Base-by-base conservation (phyloP, 345 rosid genomes). In the Gossypioides kirkii region DNA sequence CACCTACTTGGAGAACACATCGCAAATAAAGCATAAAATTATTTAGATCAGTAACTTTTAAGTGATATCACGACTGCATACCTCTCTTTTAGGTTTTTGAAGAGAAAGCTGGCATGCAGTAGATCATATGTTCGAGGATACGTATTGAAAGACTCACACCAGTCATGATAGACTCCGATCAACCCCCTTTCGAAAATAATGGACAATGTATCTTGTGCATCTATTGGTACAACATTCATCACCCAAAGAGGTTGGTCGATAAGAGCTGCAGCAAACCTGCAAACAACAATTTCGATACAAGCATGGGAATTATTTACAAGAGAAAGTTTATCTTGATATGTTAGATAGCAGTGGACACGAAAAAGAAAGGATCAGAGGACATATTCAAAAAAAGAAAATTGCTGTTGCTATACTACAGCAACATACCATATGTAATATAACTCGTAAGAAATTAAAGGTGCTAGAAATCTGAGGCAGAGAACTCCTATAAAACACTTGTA, bases 81-180 rank as follows among this genome's bases (percentile, higher is more conserved):
- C 98, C 97, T 86, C 77, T 80, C 76, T 5, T 86, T 72, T 18
- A 90, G 82, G 60, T 73, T 72, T 73, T 79, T 82, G 66, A 92
- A 72, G 75, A 87, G 85, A 64, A 85, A 94, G 77, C 92, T 88
- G 60, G 98, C 84, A 77, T 92, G 97, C 68, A 94, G 70, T 6
- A 94, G 83, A 82, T 94, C 97, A 16, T 89, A 92, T 16, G 97
- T 86, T 74, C 97, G 87, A 69, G 97, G 97, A 74, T 94, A 92
- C 65, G 97, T 86, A 75, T 80, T 90, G 50, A 90, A 78, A 1
- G 97, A 89, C 84, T 94, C 97, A 1, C 97, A 92, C 98, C 98
- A 94, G 66, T 92, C 92, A 8, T 94, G 97, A 71, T 90, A 92
- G 66, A 86, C 74, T 56, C 98, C 98, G 47, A 94, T 88, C 86